Conservation (phyloP, 495 filamentous ascomycete species). For the Penicillium robsamsonii region DNA sequence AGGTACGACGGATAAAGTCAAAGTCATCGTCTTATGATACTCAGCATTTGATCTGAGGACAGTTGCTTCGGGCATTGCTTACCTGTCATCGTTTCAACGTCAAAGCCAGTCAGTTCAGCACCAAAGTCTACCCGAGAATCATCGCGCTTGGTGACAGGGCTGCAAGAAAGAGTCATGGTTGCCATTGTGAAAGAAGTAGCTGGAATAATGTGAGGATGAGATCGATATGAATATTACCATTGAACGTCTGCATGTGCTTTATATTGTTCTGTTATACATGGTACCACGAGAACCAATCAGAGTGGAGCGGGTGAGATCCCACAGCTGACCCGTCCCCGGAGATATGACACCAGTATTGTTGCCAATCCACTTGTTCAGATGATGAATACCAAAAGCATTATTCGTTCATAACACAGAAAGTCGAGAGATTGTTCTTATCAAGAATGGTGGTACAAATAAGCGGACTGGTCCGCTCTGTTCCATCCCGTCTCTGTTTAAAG, state of each 20-base stretch:
- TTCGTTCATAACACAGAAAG: neutral
- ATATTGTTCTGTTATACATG: neutral
- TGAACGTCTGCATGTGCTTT: neutral
- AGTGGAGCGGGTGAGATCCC: neutral
- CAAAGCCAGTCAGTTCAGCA: constrained; percentile 47
- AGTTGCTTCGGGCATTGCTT: neutral
- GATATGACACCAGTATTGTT: neutral
- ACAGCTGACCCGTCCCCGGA: neutral
- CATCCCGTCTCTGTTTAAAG: neutral
- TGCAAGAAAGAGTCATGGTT: constrained; percentile 6
- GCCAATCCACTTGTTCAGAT: neutral
- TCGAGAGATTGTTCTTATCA: neutral
- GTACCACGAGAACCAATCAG: neutral
- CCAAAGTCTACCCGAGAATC: constrained; percentile 55
- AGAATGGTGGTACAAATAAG: neutral
- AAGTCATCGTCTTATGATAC: constrained; percentile 53
- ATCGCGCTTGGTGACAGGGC: constrained; percentile 3
- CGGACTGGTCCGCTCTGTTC: neutral
- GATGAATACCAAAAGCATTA: neutral
- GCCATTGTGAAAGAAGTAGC: neutral
- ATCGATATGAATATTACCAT: no score
- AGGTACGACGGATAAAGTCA: constrained; percentile 50
- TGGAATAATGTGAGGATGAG: no score
- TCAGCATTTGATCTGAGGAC: neutral
- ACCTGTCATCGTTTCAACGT: constrained; percentile 57